A percentile compares a stretch with the other conserved stretches of the same genome.
These are phyloP conservation scores for Coniophora puteana DNA, from an alignment of 1,284 basidiomycete species.

Conservation along the genomic window DNA sequence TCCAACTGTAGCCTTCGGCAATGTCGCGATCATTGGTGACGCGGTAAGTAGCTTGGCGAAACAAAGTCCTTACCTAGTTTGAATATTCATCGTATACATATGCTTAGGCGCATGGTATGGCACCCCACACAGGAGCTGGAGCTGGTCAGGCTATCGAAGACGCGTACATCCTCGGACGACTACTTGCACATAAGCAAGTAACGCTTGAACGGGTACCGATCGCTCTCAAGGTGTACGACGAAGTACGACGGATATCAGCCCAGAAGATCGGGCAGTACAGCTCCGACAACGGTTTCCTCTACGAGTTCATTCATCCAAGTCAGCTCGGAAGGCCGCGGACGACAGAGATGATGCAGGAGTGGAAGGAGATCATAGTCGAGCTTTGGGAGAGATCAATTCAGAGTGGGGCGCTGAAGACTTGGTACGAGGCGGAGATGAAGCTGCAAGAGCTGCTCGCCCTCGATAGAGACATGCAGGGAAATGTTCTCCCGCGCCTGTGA, in stretches of 20 bases:
- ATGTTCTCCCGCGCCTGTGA: no score
- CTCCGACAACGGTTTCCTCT: slow-evolving; percentile 2
- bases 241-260: slow-evolving; percentile 26
- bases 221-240: slow-evolving; percentile 27
- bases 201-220: no score
- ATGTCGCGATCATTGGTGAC: slow-evolving; percentile 33
- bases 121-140: slow-evolving; percentile 24
- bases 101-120: slow-evolving; percentile 28
- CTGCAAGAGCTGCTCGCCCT: no score
- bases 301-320: slow-evolving; percentile 7
- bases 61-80: not conserved
- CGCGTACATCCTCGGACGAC: slow-evolving; percentile 31
- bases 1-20: slow-evolving; percentile 25
- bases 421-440: no score
- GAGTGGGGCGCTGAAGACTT: no score
- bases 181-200: no score
- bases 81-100: not conserved
- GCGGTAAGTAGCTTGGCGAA: slow-evolving; percentile 20
- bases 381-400: no score
- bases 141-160: slow-evolving; percentile 31
- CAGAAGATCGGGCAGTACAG: slow-evolving; percentile 10
- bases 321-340: no score
- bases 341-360: no score
- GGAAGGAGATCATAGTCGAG: no score
- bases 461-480: no score